A percentile compares a stretch with the other conserved stretches of the same genome.
phyloP scores from a whole-genome alignment of 805 yeast genomes.

The Saitoella complicata region DNA sequence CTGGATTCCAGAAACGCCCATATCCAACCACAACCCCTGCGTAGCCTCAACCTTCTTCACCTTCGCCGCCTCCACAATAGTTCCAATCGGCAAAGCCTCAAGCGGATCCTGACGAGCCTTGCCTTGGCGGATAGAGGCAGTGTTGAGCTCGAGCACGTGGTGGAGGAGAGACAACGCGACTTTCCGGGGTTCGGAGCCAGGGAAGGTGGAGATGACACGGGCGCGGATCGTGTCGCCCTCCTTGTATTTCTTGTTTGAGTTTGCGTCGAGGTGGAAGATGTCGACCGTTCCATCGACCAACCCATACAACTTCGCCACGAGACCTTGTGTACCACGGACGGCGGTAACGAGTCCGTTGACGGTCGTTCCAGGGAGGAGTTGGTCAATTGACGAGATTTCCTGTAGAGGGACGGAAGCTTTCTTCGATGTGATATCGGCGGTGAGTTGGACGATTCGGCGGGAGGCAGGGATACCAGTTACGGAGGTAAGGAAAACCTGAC shows the following conservation, averaged over 20 bases:
- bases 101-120: slow-evolving; percentile 9
- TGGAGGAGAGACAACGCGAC: slow-evolving; percentile 50
- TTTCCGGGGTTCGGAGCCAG: slow-evolving; percentile 29
- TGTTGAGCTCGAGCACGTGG: slow-evolving; percentile 28
- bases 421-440: slow-evolving; percentile 31
- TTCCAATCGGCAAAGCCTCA: slow-evolving; percentile 45
- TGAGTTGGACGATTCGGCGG: slow-evolving; percentile 44
- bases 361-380: slow-evolving; percentile 70
- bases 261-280: slow-evolving; percentile 43
- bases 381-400: slow-evolving; percentile 32
- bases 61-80: slow-evolving; percentile 36
- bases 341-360: slow-evolving; percentile 59
- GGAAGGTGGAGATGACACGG: slow-evolving; percentile 47
- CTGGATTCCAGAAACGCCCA: slow-evolving; percentile 32
- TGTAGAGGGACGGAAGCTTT: slow-evolving; percentile 36
- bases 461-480: slow-evolving; percentile 32
- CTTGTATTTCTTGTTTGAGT: slow-evolving; percentile 35
- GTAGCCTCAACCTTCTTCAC: slow-evolving; percentile 35
- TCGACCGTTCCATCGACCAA: slow-evolving; percentile 50
- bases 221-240: slow-evolving; percentile 53
- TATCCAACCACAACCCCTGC: slow-evolving; percentile 22
- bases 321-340: slow-evolving; percentile 38
- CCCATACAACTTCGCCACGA: slow-evolving; percentile 59
- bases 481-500: slow-evolving; percentile 54
- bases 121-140: not conserved